phyloP scores from a whole-genome alignment of 257 asterid genomes.

The Penstemon barbatus region DNA sequence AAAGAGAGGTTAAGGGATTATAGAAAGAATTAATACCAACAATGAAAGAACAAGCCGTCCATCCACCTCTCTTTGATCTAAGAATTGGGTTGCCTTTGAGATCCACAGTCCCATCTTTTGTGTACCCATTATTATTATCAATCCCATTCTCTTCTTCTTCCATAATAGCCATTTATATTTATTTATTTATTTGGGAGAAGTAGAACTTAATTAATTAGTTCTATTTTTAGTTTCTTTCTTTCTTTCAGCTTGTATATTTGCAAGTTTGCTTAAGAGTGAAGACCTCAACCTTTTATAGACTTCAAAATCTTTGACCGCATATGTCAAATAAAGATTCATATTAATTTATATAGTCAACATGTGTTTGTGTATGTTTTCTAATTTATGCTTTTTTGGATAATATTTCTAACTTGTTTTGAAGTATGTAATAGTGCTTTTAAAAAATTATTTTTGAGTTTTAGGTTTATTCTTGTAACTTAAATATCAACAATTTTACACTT shows the following conservation, averaged over 20 bases:
- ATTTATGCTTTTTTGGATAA: no score
- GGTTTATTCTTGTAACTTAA: no score
- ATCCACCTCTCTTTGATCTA: conserved; percentile 76
- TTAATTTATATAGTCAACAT: no score
- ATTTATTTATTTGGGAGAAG: not conserved
- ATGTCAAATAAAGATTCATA: no score
- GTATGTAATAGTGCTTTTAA: no score
- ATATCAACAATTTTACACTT: no score
- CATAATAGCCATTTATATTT: conserved; percentile 22
- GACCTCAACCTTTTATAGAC: not conserved
- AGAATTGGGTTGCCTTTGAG: conserved; percentile 78
- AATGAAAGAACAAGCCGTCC: conserved; percentile 86
- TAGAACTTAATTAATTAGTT: not conserved
- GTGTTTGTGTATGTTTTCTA: no score
- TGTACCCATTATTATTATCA: conserved; percentile 38
- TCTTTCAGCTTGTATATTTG: not conserved
- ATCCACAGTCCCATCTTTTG: conserved; percentile 80
- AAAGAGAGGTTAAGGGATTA: not conserved
- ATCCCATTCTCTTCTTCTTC: conserved; percentile 45
- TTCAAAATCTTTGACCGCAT: not conserved
- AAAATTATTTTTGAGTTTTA: no score
- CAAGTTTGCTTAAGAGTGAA: not conserved
- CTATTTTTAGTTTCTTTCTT: not conserved
- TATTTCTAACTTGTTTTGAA: no score
- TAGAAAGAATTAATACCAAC: conserved; percentile 51